Evolutionary conservation across 306 rosid species (phyloP).

Genomic region (Ziziphus jujuba): DNA sequence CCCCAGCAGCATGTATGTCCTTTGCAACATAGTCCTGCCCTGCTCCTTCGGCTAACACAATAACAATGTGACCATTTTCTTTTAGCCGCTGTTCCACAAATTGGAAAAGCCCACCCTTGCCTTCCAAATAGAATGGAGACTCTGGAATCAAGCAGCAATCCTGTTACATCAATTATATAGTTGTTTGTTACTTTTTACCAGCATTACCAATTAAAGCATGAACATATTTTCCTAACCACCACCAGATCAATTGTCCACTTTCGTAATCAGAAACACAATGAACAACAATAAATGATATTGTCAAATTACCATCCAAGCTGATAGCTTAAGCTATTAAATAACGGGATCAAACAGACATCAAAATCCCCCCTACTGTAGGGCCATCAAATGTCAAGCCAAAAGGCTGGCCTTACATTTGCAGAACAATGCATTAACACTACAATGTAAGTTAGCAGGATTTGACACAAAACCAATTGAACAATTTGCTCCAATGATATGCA

Average conservation of each 20-base stretch:
- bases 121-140: constrained; percentile 92
- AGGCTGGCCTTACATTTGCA: too few species aligned
- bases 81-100: constrained; percentile 73
- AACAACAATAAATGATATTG: neutral
- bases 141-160: constrained; percentile 99
- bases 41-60: constrained; percentile 96
- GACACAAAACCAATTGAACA: too few species aligned
- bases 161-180: constrained; percentile 47
- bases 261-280: neutral
- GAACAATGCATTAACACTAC: too few species aligned
- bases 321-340: too few species aligned
- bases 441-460: too few species aligned
- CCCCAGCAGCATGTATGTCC: constrained; percentile 40
- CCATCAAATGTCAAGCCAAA: too few species aligned
- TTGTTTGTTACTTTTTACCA: neutral
- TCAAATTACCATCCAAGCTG: too few species aligned
- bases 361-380: too few species aligned
- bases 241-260: neutral
- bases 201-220: constrained; percentile 12
- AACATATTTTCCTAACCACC: constrained; percentile 1
- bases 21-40: constrained; percentile 77
- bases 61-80: constrained; percentile 89
- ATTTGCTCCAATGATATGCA: too few species aligned
- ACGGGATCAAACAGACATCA: too few species aligned
- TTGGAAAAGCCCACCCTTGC: constrained; percentile 83